phyloP scores from a whole-genome alignment of 192 early-diverging fungal species.

The Backusella luteola region DNA sequence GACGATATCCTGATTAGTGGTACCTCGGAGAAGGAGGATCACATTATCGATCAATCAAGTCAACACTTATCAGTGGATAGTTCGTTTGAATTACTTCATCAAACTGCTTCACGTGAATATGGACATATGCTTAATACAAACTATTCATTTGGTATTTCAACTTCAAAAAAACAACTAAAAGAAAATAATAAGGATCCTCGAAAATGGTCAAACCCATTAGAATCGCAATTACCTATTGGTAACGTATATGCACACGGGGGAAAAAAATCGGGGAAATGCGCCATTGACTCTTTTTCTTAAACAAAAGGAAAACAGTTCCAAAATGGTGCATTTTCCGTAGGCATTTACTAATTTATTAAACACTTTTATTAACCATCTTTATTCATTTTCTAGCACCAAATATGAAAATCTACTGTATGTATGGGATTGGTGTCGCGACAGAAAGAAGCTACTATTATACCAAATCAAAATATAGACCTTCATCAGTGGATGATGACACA shows the following conservation, averaged over 20 bases:
- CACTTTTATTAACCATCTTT: too few relatives aligned
- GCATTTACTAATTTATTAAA: too few relatives aligned
- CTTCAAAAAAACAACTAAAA: conserved; percentile 58
- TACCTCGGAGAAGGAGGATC: not conserved
- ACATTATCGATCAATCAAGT: not conserved
- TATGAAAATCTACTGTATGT: conserved; percentile 80
- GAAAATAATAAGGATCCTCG: conserved; percentile 54
- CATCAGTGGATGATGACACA: not conserved
- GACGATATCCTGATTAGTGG: not conserved
- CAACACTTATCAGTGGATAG: not conserved
- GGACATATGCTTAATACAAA: conserved; percentile 50
- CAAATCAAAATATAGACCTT: conserved; percentile 33
- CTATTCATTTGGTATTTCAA: conserved; percentile 68
- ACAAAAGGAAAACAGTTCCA: too few relatives aligned
- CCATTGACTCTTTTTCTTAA: not conserved
- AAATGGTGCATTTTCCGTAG: too few relatives aligned
- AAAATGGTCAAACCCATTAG: conserved; percentile 80
- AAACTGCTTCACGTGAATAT: conserved; percentile 28
- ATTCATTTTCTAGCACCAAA: conserved; percentile 49
- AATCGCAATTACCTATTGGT: conserved; percentile 47
- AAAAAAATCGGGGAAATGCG: too few relatives aligned
- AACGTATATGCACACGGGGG: not conserved
- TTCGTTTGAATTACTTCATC: not conserved
- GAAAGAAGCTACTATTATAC: conserved; percentile 83
- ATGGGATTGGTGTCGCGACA: conserved; percentile 75